phyloP scores from a whole-genome alignment of 805 yeast species.

The Wickerhamomyces queroliae region DNA sequence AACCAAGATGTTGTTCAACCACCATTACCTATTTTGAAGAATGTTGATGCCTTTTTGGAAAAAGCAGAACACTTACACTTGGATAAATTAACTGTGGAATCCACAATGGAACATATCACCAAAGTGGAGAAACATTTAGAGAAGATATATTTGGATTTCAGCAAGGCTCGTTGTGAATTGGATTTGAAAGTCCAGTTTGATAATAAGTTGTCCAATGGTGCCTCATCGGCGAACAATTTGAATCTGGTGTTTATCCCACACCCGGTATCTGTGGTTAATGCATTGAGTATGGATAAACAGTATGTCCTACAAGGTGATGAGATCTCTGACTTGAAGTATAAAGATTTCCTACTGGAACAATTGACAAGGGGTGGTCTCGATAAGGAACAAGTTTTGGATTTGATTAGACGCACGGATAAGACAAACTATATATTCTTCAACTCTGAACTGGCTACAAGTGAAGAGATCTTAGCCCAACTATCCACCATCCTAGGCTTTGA shows the following conservation, averaged over 20 bases:
- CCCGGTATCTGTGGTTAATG: slow-evolving; percentile 10
- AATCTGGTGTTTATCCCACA: slow-evolving; percentile 15
- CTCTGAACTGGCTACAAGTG: neutral
- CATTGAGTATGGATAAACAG: slow-evolving; percentile 9
- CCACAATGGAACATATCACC: slow-evolving; percentile 1
- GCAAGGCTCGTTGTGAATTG: neutral
- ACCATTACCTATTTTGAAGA: slow-evolving; percentile 3
- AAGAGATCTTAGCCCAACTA: neutral
- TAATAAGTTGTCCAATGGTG: slow-evolving; percentile 1
- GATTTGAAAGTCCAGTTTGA: slow-evolving; percentile 4
- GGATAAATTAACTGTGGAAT: slow-evolving; percentile 4
- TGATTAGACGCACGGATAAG: too few species aligned
- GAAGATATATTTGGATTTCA: slow-evolving; percentile 1
- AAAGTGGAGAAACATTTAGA: slow-evolving; percentile 3
- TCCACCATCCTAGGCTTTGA: slow-evolving; percentile 6
- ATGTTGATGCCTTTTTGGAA: slow-evolving; percentile 8
- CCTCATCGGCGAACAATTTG: neutral
- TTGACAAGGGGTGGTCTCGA: slow-evolving; percentile 7
- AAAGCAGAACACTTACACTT: slow-evolving; percentile 5
- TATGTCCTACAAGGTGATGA: slow-evolving; percentile 4
- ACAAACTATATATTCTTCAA: slow-evolving; percentile 1
- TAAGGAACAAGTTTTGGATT: slow-evolving; percentile 1
- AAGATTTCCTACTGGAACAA: slow-evolving; percentile 6
- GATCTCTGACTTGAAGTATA: neutral
- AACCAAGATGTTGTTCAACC: slow-evolving; percentile 6